Base-by-base conservation (phyloP, 1,284 basidiomycete species). In the Leccinum griseonigrum region DNA sequence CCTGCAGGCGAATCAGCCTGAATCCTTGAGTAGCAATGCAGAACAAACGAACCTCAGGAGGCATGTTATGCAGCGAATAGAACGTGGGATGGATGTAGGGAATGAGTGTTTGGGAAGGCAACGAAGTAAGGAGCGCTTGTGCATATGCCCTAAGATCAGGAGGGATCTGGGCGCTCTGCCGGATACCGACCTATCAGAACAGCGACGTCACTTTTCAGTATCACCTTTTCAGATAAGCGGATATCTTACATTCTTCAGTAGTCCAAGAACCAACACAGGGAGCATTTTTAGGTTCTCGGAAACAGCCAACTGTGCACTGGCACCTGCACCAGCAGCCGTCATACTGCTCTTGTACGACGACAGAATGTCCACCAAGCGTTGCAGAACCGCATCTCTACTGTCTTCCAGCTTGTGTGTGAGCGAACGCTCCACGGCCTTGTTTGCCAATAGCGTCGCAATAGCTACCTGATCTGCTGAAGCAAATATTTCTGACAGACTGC, bases 51-150 rank as follows among this genome's bases (percentile, higher is more conserved):
- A 94, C 94, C 78, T 97, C 93, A 38, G 91, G 85, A 5, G 91
- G 83, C 97, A 99, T 99, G 76, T 92, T 97, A 80, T 99, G 97
- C 64, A 99, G 78, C 4, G 94, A 94, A 80, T 97, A 98, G 80
- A 99, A 97, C 28, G 84, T 87, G 2, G 97, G 94, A 76, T 98
- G 92, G 66, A 99, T 85, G 77, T 97, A 98, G 0, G 97, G 95
- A 54, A 99, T 82, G 54, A 99, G 84, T 32, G 91, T 79, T 80
- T 99, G 94, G 7, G 91, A 88, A 0, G 97, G 97, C 56, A 99
- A 76, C 8, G 95, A 94, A 2, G 94, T 96, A 66, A 99, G 83
- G 54, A 99, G 80, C 16, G 91, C 90, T 76, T 98, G 96, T 1
- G 97, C 94, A 73, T 98, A 99, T 9, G 96, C 93, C 65, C 97